Evolutionary conservation across 192 early-diverging fungal species (phyloP).

Genomic region (Coemansia sp.): DNA sequence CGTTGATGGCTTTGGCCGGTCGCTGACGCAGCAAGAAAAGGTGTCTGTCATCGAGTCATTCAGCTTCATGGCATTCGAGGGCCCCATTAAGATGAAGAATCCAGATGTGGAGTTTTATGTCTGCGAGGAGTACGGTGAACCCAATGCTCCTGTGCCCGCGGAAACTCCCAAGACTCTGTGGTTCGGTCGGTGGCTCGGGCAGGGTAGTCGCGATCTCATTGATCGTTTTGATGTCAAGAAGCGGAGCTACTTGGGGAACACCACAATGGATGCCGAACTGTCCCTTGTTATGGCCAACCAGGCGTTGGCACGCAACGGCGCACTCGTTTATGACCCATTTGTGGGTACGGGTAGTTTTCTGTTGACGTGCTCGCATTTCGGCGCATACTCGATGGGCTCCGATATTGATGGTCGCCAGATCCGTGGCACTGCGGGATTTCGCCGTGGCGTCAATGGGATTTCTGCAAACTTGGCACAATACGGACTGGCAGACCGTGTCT

Average conservation of each 20-base stretch:
- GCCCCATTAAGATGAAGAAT: slow-evolving; percentile 81
- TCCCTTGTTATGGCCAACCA: slow-evolving; percentile 97
- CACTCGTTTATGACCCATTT: slow-evolving; percentile 94
- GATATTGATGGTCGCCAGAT: slow-evolving; percentile 99
- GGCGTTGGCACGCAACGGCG: slow-evolving; percentile 74
- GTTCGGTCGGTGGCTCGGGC: slow-evolving; percentile 74
- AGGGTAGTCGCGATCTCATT: slow-evolving; percentile 68
- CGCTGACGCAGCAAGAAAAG: slow-evolving; percentile 75
- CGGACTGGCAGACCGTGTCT: slow-evolving; percentile 65
- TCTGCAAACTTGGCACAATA: slow-evolving; percentile 89
- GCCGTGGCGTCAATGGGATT: slow-evolving; percentile 56
- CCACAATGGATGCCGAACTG: slow-evolving; percentile 98
- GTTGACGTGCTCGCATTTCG: slow-evolving; percentile 93
- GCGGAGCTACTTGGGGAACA: slow-evolving; percentile 92
- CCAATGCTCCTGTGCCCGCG: slow-evolving; percentile 16
- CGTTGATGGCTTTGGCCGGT: slow-evolving; percentile 76
- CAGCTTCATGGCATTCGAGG: slow-evolving; percentile 78
- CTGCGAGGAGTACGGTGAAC: slow-evolving; percentile 79
- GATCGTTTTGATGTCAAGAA: slow-evolving; percentile 95
- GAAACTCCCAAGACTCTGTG: slow-evolving; percentile 55
- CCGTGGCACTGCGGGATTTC: slow-evolving; percentile 70
- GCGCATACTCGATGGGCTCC: slow-evolving; percentile 86
- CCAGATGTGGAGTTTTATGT: slow-evolving; percentile 77
- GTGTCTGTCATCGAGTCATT: slow-evolving; percentile 82
- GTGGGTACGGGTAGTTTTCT: slow-evolving; percentile 96